Evolutionary conservation across 2,329 filamentous ascomycete species (phyloP).

Genomic region (Cyphellophora attinorum): DNA sequence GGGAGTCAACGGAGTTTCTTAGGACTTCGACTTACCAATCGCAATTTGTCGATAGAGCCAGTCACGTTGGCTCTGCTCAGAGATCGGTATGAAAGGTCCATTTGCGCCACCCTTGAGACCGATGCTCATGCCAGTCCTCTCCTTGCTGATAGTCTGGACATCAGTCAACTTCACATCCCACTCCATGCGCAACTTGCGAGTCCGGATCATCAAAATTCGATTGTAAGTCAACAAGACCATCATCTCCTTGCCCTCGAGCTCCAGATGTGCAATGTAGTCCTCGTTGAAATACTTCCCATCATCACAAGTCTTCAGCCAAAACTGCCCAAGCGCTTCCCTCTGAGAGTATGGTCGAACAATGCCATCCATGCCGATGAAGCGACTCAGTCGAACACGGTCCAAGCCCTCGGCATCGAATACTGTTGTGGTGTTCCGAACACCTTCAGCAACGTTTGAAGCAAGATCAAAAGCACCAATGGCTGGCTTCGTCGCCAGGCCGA

Average conservation of each 20-base stretch:
- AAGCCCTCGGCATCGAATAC: conserved; percentile 94
- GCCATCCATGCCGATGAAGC: conserved; percentile 85
- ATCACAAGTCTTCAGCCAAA: conserved; percentile 97
- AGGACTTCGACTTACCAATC: conserved; percentile 33
- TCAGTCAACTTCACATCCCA: conserved; percentile 97
- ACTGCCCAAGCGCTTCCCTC: conserved; percentile 90
- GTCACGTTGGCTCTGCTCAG: conserved; percentile 67
- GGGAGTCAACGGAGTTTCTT: neutral
- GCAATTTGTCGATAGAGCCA: conserved; percentile 60
- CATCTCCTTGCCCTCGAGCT: conserved; percentile 80
- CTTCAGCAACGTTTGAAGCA: conserved; percentile 92
- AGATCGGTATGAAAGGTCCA: conserved; percentile 87
- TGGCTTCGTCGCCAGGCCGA: conserved; percentile 93
- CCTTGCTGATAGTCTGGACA: conserved; percentile 93
- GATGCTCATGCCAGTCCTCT: conserved; percentile 85
- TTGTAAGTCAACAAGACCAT: conserved; percentile 81
- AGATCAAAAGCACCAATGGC: conserved; percentile 95
- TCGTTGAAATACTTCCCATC: conserved; percentile 98
- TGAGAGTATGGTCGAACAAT: conserved; percentile 91
- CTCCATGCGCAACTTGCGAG: conserved; percentile 74
- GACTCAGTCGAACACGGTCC: conserved; percentile 84
- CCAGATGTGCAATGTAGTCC: conserved; percentile 90
- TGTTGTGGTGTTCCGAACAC: conserved; percentile 95
- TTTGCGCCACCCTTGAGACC: conserved; percentile 82
- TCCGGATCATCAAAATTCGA: conserved; percentile 82